Percentiles rank a stretch among this genome's conserved stretches.
phyloP scores from a whole-genome alignment of 768 basidiomycete species.

The Agrocybe praecox region DNA sequence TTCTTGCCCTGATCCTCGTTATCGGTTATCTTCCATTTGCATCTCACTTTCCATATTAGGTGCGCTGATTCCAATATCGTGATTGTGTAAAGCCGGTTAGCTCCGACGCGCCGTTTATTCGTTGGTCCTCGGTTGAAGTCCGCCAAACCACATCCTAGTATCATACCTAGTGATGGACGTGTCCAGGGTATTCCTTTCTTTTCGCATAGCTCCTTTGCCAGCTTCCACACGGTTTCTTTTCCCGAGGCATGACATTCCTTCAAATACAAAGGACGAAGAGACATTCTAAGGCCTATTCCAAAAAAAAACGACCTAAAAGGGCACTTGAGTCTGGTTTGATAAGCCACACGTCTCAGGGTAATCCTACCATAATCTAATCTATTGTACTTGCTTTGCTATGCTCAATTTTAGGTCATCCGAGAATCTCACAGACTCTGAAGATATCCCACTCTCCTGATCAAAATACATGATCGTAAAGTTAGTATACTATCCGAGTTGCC shows the following conservation, averaged over 20 bases:
- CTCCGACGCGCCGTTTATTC: not conserved
- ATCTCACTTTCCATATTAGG: conserved; percentile 31
- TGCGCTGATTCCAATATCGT: conserved; percentile 28
- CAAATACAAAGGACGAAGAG: no score
- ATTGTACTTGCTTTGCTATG: no score
- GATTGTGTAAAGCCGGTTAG: conserved; percentile 21
- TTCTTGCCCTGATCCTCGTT: conserved; percentile 5
- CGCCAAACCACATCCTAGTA: conserved; percentile 19
- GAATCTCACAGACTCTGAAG: no score
- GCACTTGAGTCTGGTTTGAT: no score
- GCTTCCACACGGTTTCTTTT: conserved; percentile 23
- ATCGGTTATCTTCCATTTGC: conserved; percentile 22
- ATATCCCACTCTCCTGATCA: no score
- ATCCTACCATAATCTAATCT: no score
- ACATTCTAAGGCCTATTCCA: no score
- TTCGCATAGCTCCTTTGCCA: conserved; percentile 18
- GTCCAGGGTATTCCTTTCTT: conserved; percentile 2
- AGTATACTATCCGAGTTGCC: no score
- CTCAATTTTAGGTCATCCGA: no score
- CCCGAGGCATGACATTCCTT: conserved; percentile 24
- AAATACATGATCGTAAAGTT: no score
- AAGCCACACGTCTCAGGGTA: no score
- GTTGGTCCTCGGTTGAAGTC: not conserved
- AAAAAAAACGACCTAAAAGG: no score
- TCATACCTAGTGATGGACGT: conserved; percentile 10